These are phyloP conservation scores for Kwoniella sp. DNA, from an alignment of 768 basidiomycete species.

Conservation along the genomic window DNA sequence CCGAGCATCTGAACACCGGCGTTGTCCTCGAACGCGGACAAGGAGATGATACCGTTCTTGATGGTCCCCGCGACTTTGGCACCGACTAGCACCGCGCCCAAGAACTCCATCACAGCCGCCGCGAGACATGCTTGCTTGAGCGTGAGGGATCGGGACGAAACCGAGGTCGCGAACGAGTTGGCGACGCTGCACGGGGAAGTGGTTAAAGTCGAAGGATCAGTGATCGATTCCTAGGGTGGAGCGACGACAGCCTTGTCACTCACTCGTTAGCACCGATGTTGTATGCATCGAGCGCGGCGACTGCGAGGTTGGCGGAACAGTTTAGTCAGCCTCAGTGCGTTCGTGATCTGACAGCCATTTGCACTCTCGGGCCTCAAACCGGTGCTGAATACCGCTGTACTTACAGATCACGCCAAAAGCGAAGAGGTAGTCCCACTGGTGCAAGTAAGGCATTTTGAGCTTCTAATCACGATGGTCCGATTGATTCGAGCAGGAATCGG, in stretches of 20 bases:
- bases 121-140: slow-evolving; percentile 56
- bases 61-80: slow-evolving; percentile 56
- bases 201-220: neutral
- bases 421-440: slow-evolving; percentile 56
- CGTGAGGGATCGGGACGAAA: slow-evolving; percentile 57
- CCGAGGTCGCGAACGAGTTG: slow-evolving; percentile 57
- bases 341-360: no score
- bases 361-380: no score
- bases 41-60: slow-evolving; percentile 57
- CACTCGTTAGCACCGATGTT: slow-evolving; percentile 56
- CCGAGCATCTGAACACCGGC: slow-evolving; percentile 55
- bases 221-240: neutral
- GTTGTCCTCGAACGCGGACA: slow-evolving; percentile 50
- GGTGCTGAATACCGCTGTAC: neutral
- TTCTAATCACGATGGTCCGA: no score
- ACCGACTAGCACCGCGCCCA: slow-evolving; percentile 58
- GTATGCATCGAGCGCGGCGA: slow-evolving; percentile 56
- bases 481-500: no score
- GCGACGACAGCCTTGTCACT: slow-evolving; percentile 7
- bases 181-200: slow-evolving; percentile 45
- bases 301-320: neutral
- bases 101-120: slow-evolving; percentile 57
- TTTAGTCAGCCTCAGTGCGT: no score
- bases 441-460: slow-evolving; percentile 40
- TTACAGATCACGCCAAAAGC: slow-evolving; percentile 52